phyloP scores from a whole-genome alignment of 2,329 filamentous ascomycete genomes.

The Aspergillus ochraceoroseus region DNA sequence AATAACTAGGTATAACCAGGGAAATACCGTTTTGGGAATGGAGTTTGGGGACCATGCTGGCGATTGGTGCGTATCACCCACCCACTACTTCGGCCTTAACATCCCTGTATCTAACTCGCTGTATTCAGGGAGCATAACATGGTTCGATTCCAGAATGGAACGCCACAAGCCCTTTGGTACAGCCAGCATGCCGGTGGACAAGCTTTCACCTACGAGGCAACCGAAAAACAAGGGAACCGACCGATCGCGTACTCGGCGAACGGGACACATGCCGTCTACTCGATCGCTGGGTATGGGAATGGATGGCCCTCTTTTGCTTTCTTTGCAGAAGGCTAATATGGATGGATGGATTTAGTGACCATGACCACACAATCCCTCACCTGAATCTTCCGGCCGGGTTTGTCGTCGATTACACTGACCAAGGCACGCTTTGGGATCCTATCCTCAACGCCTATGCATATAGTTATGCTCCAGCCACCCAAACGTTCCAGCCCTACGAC shows the following conservation, averaged over 20 bases:
- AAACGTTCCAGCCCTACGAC: conserved; percentile 48
- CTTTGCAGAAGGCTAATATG: too few relatives aligned
- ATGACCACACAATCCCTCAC: conserved; percentile 61
- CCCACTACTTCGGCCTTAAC: too few relatives aligned
- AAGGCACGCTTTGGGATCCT: conserved; percentile 59
- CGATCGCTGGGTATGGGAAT: conserved; percentile 45
- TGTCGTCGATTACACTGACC: conserved; percentile 53
- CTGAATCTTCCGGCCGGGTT: conserved; percentile 53
- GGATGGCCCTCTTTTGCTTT: too few relatives aligned
- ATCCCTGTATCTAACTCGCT: too few relatives aligned
- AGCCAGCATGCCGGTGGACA: conserved; percentile 60
- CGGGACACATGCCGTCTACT: conserved; percentile 63
- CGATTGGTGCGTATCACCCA: conserved; percentile 53
- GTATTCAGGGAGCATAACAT: conserved; percentile 58
- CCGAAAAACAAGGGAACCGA: conserved; percentile 51
- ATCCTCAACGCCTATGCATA: conserved; percentile 53
- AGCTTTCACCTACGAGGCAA: conserved; percentile 56
- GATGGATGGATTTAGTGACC: conserved; percentile 40
- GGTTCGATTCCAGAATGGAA: conserved; percentile 58
- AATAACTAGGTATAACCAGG: conserved; percentile 51
- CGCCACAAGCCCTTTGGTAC: conserved; percentile 56
- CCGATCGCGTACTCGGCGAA: conserved; percentile 57
- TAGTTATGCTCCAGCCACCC: conserved; percentile 44
- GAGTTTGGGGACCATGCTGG: conserved; percentile 59
- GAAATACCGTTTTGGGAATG: conserved; percentile 48